A percentile compares a stretch with the other conserved stretches of the same genome.
phyloP scores from a whole-genome alignment of 306 rosid genomes.

The Boehmeria nivea region DNA sequence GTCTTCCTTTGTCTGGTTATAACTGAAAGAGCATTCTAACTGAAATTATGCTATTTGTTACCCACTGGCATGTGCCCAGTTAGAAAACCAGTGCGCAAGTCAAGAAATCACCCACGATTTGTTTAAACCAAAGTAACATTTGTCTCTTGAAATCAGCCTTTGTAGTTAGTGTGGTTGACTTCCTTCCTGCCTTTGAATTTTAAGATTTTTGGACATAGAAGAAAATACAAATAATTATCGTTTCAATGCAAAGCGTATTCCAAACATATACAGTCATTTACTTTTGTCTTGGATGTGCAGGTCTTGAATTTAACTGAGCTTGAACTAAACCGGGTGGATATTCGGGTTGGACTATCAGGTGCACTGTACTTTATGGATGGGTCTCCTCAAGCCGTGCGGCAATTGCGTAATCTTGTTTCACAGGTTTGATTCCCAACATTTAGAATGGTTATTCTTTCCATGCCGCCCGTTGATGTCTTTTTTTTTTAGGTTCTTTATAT shows the following conservation, averaged over 20 bases:
- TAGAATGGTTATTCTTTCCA: background rate
- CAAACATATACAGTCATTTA: background rate
- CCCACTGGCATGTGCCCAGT: no score
- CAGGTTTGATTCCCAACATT: constrained; percentile 52
- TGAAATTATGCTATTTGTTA: no score
- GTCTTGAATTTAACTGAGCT: constrained; percentile 94
- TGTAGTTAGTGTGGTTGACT: background rate
- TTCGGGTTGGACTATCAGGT: constrained; percentile 91
- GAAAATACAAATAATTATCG: background rate
- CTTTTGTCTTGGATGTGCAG: constrained; percentile 35
- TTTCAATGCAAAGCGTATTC: background rate
- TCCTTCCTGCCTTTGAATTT: background rate
- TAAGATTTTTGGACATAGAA: background rate
- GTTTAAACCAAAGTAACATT: no score
- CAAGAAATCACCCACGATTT: no score
- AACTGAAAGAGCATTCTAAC: background rate
- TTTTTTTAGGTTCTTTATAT: background rate
- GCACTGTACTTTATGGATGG: constrained; percentile 94
- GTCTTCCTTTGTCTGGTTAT: background rate
- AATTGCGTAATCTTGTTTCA: constrained; percentile 90
- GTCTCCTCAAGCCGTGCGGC: constrained; percentile 97
- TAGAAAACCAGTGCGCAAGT: no score
- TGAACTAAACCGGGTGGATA: constrained; percentile 90
- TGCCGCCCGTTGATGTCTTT: background rate
- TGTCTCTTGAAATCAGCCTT: no score